These are phyloP conservation scores for Nakazawaea siamensis DNA, from an alignment of 805 yeast species.

Conservation along the genomic window DNA sequence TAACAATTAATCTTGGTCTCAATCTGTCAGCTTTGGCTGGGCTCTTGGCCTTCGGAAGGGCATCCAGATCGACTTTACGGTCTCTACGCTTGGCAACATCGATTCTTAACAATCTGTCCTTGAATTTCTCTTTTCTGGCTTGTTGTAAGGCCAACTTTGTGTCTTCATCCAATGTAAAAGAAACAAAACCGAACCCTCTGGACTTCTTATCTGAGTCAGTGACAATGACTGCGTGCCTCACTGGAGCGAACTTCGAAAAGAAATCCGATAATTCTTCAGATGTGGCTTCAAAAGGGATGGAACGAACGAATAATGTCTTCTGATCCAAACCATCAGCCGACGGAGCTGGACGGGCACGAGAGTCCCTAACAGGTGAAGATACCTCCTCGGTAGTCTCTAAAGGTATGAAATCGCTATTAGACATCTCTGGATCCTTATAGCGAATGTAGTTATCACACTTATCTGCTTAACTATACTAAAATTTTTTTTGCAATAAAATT, in stretches of 20 bases:
- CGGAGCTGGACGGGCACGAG: no score
- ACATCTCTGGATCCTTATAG: no score
- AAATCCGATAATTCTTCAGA: conserved; percentile 74
- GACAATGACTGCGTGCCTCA: conserved; percentile 90
- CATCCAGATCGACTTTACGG: conserved; percentile 34
- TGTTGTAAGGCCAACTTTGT: conserved; percentile 65
- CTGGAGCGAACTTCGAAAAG: conserved; percentile 90
- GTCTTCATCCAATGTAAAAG: conserved; percentile 81
- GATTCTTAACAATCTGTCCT: conserved; percentile 59
- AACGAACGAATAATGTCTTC: conserved; percentile 75
- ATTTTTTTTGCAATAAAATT: conserved; percentile 1
- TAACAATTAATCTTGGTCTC: conserved; percentile 76
- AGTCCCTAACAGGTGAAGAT: background rate
- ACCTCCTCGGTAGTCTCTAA: background rate
- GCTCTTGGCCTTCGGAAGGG: conserved; percentile 11
- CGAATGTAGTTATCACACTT: no score
- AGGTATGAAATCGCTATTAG: background rate
- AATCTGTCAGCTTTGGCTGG: conserved; percentile 54
- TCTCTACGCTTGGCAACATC: conserved; percentile 92
- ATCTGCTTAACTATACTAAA: conserved; percentile 1
- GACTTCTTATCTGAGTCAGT: conserved; percentile 69
- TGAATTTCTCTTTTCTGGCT: conserved; percentile 58
- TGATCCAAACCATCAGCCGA: conserved; percentile 37
- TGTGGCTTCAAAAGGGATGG: conserved; percentile 75
- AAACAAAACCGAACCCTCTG: conserved; percentile 93